Base-by-base conservation (phyloP, 116 monocot species). In the Cymodocea nodosa region DNA sequence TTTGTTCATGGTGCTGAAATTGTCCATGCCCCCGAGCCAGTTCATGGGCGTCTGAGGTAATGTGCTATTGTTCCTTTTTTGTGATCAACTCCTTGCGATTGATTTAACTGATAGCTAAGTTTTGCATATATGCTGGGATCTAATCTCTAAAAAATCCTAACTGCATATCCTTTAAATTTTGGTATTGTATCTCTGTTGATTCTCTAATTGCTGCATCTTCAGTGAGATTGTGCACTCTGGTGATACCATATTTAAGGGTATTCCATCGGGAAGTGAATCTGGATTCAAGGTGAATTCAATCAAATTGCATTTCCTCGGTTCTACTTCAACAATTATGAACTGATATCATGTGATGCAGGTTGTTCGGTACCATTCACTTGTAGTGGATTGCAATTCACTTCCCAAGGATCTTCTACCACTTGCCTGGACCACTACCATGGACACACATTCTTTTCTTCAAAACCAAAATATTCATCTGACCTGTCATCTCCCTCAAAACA, bases 331-430 rank as follows among this genome's bases (percentile, higher is more conserved):
- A 48, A 19, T 22, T 20, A 64, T 18, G 49, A 64, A 49, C 8
- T 51, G 24, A 11, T 58, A 5, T 34, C 5, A 37, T 16, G 15
- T 51, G 24, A 18, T 37, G 39, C 78, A 97, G 95, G 95, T 90
- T 68, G 88, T 97, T 51, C 74, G 95, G 35, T 97, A 97, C 63
- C 95, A 97, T 81, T 97, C 95, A 63, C 90, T 97, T 75, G 76
- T 90, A 52, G 75, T 97, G 48, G 80, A 87, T 68, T 63, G 75
- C 19, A 74, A 77, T 20, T 82, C 91, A 23, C 85, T 97, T 67
- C 85, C 91, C 8, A 77, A 80, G 39, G 85, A 89, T 50, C 88
- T 97, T 39, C 67, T 86, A 65, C 88, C 97, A 17, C 75, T 79
- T 68, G 91, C 97, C 60, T 97, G 97, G 95, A 84, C 85, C 61